Base-by-base conservation (phyloP, 352 stramenopile species). In the Elongisporangium anandrum region DNA sequence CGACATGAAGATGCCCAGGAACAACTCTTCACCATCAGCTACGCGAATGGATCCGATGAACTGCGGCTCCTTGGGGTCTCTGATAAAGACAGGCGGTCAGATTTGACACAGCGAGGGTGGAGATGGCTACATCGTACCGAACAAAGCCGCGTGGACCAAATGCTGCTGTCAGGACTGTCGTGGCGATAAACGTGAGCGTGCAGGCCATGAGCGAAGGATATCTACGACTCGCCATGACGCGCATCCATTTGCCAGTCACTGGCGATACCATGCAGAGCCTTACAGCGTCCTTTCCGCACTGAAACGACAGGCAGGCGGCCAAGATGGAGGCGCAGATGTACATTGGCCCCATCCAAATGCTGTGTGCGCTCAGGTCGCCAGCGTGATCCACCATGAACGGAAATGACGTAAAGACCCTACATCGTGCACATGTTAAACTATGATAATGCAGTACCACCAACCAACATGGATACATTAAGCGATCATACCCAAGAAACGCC, bases 301-400 rank as follows among this genome's bases (percentile, higher is more conserved):
- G 69, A 51, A 95, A 95, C 22, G 56, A 80, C 4, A 65, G 45
- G 26, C 81, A 95, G 0, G 75, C 81, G 26, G 64, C 69, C 2
- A 78, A 4, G 50, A 90, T 70, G 4, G 84, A 85, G 6, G 17
- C 59, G 29, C 69, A 73, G 8, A 95, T 79, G 65, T 95, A 95
- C 2, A 91, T 34, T 13, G 74, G 73, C 1, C 84, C 86, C 0
- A 64, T 59, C 8, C 75, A 47, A 21, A 80, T 54, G 48, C 58
- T 80, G 6, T 49, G 29, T 1, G 61, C 58, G 52, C 79, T 90
- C 9, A 95, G 72, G 50, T 93, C 86, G 2, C 86, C 82, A 1
- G 86, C 86, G 54, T 95, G 86, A 61, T 95, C 86, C 5, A 77
- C 80, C 86, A 95, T 95, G 71, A 90, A 95, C 57, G 84, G 86